A percentile compares a stretch with the other conserved stretches of the same genome.
Evolutionary conservation across 2,329 filamentous ascomycete species (phyloP).

Genomic region (Epichloe sp.): DNA sequence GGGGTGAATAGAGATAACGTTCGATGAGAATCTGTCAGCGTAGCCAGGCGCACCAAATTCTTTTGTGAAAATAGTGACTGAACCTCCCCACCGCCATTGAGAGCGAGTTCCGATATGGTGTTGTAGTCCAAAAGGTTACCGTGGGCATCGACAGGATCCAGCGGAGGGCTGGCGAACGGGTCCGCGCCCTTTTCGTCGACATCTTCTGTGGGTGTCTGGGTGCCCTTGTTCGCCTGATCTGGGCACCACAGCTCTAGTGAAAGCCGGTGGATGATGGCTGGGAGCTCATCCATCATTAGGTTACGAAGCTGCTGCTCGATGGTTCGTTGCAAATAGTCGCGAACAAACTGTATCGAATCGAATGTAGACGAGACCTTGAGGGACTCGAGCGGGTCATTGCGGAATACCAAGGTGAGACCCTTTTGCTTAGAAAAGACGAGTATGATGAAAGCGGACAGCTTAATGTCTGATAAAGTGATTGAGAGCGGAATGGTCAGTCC

Average conservation of each 20-base stretch:
- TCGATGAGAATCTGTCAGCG: conserved; percentile 75
- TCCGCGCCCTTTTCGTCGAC: conserved; percentile 53
- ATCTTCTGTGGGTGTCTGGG: conserved; percentile 33
- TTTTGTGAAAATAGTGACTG: conserved; percentile 92
- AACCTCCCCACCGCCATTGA: conserved; percentile 68
- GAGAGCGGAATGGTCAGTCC: conserved; percentile 94
- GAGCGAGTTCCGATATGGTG: conserved; percentile 61
- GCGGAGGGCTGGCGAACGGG: conserved; percentile 67
- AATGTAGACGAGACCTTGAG: conserved; percentile 98
- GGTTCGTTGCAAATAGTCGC: conserved; percentile 89
- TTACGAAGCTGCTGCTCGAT: conserved; percentile 89
- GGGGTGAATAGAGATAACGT: conserved; percentile 88
- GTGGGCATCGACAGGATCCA: conserved; percentile 69
- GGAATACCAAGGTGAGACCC: conserved; percentile 88
- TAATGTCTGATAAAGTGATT: conserved; percentile 91
- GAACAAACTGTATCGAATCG: conserved; percentile 95
- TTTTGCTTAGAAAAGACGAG: conserved; percentile 96
- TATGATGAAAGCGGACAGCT: conserved; percentile 93
- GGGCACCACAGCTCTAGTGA: conserved; percentile 84
- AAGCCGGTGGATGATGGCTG: conserved; percentile 87
- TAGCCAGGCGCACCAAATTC: conserved; percentile 72
- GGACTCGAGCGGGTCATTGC: conserved; percentile 94
- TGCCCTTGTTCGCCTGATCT: conserved; percentile 50
- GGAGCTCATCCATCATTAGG: conserved; percentile 94
- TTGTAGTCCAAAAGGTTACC: conserved; percentile 65